A percentile compares a stretch with the other conserved stretches of the same genome.
Evolutionary conservation across 495 filamentous ascomycete species (phyloP).

Genomic region (Daldinia caldariorum): DNA sequence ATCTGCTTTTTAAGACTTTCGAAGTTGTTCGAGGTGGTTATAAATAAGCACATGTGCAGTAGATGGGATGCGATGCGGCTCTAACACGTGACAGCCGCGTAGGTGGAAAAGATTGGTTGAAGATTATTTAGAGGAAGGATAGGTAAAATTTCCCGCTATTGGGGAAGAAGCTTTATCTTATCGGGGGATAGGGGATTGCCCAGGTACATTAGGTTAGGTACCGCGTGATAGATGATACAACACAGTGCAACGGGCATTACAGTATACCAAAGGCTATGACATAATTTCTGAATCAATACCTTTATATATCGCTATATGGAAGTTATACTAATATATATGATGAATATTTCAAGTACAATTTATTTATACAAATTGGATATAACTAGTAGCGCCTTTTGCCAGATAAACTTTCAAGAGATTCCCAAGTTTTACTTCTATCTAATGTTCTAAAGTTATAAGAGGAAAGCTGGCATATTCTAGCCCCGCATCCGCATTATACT

Average conservation of each 20-base stretch:
- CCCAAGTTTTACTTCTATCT: neutral
- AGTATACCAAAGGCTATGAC: neutral
- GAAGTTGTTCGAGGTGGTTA: neutral
- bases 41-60: neutral
- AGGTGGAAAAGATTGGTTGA: neutral
- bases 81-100: neutral
- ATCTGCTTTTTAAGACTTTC: neutral
- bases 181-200: slow-evolving; percentile 9
- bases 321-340: no score
- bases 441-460: neutral
- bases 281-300: neutral
- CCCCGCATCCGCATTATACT: slow-evolving; percentile 29
- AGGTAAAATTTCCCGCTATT: slow-evolving; percentile 21
- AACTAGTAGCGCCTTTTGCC: no score
- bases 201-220: no score
- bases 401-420: neutral
- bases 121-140: neutral
- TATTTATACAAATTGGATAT: no score
- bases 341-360: no score
- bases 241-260: neutral
- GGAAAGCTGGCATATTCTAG: neutral
- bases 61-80: neutral
- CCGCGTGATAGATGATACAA: no score
- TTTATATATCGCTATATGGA: neutral
- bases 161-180: slow-evolving; percentile 43